Percentiles rank a stretch among this genome's conserved stretches.
Conservation (phyloP, 2,329 filamentous ascomycete species). For the Colletotrichum sojae region DNA sequence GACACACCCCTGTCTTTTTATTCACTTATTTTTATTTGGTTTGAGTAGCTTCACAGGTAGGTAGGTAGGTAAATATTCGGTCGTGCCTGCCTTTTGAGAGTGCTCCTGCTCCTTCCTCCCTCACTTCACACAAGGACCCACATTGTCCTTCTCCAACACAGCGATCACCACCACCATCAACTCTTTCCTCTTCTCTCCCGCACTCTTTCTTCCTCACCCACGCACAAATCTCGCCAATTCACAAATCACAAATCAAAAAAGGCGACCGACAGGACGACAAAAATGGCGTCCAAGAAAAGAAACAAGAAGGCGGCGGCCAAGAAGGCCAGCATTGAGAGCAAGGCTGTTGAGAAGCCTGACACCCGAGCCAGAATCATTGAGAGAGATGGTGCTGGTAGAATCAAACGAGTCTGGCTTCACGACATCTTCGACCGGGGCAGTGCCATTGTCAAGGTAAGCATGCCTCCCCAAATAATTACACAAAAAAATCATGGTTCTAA, state of each 20-base stretch:
- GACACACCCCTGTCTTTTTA: not conserved
- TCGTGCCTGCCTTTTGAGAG: not conserved
- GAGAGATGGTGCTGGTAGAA: conserved; percentile 21
- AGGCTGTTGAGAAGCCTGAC: no score
- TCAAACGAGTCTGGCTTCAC: conserved; percentile 32
- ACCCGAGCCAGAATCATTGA: conserved; percentile 19
- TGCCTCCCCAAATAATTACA: not conserved
- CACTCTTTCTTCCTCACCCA: no score
- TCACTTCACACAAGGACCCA: not conserved
- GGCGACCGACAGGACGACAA: no score
- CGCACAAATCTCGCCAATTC: no score
- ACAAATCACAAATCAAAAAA: no score
- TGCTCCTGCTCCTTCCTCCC: not conserved
- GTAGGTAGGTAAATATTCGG: not conserved
- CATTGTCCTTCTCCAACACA: not conserved
- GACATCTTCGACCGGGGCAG: not conserved
- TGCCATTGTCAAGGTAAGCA: conserved; percentile 23
- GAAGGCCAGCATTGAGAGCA: no score
- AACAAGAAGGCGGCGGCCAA: no score
- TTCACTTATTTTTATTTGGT: no score
- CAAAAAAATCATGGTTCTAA: no score
- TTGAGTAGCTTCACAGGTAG: no score
- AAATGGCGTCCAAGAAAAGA: no score
- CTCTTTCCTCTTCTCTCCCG: no score
- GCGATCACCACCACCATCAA: not conserved